Evolutionary conservation across 352 stramenopile genomes (phyloP).

Genomic region (Albugo laibachii): DNA sequence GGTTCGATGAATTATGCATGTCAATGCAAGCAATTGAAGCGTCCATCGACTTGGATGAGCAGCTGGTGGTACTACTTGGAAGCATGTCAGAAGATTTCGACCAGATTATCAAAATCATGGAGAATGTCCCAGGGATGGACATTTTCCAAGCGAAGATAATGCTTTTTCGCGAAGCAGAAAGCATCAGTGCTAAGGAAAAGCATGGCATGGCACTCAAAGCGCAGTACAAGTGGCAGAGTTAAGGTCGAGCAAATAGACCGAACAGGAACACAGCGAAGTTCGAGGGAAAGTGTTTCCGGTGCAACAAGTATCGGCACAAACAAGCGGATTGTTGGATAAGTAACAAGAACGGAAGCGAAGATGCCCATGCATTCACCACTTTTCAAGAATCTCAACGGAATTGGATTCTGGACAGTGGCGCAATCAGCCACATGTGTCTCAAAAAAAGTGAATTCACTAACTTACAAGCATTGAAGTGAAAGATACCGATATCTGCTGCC

Average conservation of each 20-base stretch:
- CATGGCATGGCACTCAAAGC: background rate
- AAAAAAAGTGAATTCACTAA: constrained; percentile 3
- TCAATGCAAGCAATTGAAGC: constrained; percentile 6
- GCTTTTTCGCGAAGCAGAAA: constrained; percentile 5
- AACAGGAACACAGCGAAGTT: background rate
- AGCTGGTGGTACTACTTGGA: background rate
- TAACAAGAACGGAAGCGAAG: background rate
- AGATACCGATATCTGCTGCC: background rate
- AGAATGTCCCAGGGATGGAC: background rate
- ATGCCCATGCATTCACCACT: background rate
- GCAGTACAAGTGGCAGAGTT: too few species aligned
- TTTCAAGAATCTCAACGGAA: background rate
- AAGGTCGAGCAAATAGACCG: too few species aligned
- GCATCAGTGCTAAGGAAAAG: background rate
- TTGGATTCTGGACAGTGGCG: constrained; percentile 8
- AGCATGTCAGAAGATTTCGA: constrained; percentile 9
- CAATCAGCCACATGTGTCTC: constrained; percentile 9
- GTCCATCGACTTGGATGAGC: constrained; percentile 4
- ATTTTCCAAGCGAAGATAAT: constrained; percentile 6
- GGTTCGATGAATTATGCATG: constrained; percentile 10
- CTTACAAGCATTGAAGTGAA: background rate
- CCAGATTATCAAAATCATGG: constrained; percentile 9
- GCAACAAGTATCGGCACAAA: background rate
- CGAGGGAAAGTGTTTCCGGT: background rate
- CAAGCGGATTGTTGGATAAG: background rate